Percentiles rank a stretch among this genome's conserved stretches.
These are phyloP conservation scores for Rehmannia glutinosa DNA, from an alignment of 257 asterid species.

Conservation along the genomic window DNA sequence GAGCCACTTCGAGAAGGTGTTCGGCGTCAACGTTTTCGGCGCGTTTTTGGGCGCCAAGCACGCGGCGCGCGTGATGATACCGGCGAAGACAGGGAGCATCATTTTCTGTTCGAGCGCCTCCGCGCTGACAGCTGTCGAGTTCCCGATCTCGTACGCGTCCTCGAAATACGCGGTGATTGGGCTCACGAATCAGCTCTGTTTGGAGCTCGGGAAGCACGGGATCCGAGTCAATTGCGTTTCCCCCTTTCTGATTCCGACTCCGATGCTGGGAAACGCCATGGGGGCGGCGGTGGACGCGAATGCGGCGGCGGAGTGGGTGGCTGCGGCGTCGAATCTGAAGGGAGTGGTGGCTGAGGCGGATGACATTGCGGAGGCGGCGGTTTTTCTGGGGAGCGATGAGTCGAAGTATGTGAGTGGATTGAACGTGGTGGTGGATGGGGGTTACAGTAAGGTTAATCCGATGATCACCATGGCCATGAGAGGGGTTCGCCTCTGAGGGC, in stretches of 20 bases:
- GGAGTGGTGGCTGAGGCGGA: slow-evolving; percentile 11
- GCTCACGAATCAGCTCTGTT: slow-evolving; percentile 14
- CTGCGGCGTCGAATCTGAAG: slow-evolving; percentile 9
- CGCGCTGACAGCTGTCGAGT: slow-evolving; percentile 14
- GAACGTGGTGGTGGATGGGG: slow-evolving; percentile 39
- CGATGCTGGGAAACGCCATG: neutral
- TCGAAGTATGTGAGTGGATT: slow-evolving; percentile 34
- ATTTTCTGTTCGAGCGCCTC: slow-evolving; percentile 19
- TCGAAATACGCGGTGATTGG: slow-evolving; percentile 37
- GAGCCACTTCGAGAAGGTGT: slow-evolving; percentile 21
- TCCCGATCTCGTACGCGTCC: slow-evolving; percentile 22
- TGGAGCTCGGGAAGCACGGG: slow-evolving; percentile 34
- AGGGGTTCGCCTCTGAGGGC: neutral
- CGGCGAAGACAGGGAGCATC: slow-evolving; percentile 23
- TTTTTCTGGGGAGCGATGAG: slow-evolving; percentile 34
- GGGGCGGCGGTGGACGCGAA: neutral
- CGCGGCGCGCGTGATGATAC: slow-evolving; percentile 40
- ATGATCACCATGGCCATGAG: neutral
- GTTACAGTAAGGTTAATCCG: slow-evolving; percentile 31
- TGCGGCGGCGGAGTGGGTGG: neutral
- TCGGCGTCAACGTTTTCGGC: slow-evolving; percentile 27
- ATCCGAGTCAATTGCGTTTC: slow-evolving; percentile 40
- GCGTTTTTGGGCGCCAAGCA: slow-evolving; percentile 34
- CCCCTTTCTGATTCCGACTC: slow-evolving; percentile 23
- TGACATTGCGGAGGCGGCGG: slow-evolving; percentile 32